Base-by-base conservation (phyloP, 305 asterid genomes). In the Rubia balearica region DNA sequence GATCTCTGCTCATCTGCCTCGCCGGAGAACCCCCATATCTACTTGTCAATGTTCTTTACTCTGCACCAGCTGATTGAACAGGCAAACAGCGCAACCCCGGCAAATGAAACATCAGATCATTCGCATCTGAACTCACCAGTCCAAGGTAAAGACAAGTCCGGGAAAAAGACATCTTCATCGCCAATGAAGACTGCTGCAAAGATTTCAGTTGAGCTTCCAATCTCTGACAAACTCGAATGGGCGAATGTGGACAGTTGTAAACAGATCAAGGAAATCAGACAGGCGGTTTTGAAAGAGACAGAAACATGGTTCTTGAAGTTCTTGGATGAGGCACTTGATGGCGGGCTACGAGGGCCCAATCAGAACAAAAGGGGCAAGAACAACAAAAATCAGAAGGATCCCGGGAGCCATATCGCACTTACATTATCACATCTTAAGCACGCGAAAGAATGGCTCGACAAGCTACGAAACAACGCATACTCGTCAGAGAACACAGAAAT, bases 391-490 rank as follows among this genome's bases (percentile, higher is more conserved):
- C 71, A 78, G 48, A 49, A 36, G 42, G 92, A 90, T 53, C 82
- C 84, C 10, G 82, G 88, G 66, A 80, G 79, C 72, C 88, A 84
- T 51, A 90, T 89, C 66, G 96, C 91, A 7, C 62, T 75, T 40
- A 83, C 94, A 12, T 43, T 93, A 75, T 93, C 96, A 55, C 96
- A 83, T 77, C 90, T 93, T 11, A 93, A 90, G 77, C 91, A 84
- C 72, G 92, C 92, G 10, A 89, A 85, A 21, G 96, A 86, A 68
- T 90, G 97, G 94, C 72, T 93, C 75, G 97, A 89, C 63, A 86
- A 80, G 76, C 70, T 84, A 36, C 81, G 80, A 65, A 61, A 80
- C 76, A 80, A 76, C 9, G 64, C 81, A 21, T 76, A 83, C 41
- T 19, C 30, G 8, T 67, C 78, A 1, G 91, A 85, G 67, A 80